Conservation (phyloP, 1,139 yeast species). For the Yamadazyma aaseri region DNA sequence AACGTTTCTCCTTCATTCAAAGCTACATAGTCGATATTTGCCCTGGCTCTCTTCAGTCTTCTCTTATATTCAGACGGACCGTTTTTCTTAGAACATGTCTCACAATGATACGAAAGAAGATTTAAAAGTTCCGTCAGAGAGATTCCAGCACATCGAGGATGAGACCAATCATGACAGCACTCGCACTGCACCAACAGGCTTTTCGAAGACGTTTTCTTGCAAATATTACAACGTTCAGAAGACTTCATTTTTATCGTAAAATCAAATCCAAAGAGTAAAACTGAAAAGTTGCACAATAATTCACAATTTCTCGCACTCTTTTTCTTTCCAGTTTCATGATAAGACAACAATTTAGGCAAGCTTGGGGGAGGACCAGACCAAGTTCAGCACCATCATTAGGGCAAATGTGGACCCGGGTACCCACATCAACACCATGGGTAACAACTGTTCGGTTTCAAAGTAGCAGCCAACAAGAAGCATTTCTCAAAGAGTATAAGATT, state of each 20-base stretch:
- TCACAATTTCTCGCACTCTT: too few relatives aligned
- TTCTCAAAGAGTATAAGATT: constrained; percentile 46
- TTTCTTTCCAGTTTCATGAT: too few relatives aligned
- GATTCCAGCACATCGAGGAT: constrained; percentile 49
- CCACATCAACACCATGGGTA: too few relatives aligned
- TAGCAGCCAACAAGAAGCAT: constrained; percentile 27
- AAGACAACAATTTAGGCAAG: too few relatives aligned
- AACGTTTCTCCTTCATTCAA: constrained; percentile 69
- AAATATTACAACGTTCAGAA: neutral
- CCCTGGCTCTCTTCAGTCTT: constrained; percentile 53
- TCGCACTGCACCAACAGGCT: constrained; percentile 62
- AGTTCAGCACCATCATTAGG: too few relatives aligned
- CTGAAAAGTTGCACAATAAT: too few relatives aligned
- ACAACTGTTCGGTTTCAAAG: neutral
- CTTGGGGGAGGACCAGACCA: too few relatives aligned
- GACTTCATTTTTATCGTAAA: neutral
- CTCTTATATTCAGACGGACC: constrained; percentile 59
- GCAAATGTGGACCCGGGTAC: too few relatives aligned
- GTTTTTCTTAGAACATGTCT: constrained; percentile 36
- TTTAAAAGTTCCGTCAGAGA: constrained; percentile 32
- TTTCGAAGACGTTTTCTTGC: neutral
- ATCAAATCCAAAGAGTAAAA: neutral
- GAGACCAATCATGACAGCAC: constrained; percentile 62
- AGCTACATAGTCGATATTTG: constrained; percentile 73
- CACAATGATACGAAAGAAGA: constrained; percentile 58